These are phyloP conservation scores for Zostera marina DNA, from an alignment of 116 monocot species.

Conservation along the genomic window DNA sequence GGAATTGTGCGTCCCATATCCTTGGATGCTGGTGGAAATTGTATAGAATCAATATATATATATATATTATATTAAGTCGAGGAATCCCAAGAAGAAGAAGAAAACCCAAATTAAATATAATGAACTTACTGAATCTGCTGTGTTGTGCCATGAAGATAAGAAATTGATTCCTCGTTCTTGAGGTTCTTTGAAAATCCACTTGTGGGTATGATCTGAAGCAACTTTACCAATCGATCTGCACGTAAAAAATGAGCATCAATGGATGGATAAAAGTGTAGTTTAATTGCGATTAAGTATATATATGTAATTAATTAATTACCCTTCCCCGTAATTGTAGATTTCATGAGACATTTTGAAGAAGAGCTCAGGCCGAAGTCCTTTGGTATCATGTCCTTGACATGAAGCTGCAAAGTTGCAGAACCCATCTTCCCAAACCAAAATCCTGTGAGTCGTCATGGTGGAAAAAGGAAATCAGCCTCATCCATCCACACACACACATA, in stretches of 20 bases:
- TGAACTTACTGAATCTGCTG: constrained; percentile 39
- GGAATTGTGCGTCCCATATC: constrained; percentile 70
- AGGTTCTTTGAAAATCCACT: constrained; percentile 52
- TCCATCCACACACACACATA: not conserved
- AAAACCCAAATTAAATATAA: too few relatives aligned
- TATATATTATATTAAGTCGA: too few relatives aligned
- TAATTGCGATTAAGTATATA: too few relatives aligned
- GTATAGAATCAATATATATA: too few relatives aligned
- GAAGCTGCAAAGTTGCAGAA: constrained; percentile 90
- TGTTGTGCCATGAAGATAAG: constrained; percentile 40
- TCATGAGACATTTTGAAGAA: constrained; percentile 99
- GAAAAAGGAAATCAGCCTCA: not conserved
- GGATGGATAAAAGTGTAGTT: too few relatives aligned
- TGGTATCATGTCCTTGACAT: constrained; percentile 9
- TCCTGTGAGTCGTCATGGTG: constrained; percentile 25
- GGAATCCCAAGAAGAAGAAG: too few relatives aligned
- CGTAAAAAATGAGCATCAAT: not conserved
- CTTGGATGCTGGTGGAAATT: constrained; percentile 40
- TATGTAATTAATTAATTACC: too few relatives aligned
- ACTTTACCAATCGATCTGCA: constrained; percentile 57
- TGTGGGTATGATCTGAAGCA: constrained; percentile 64
- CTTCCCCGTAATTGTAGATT: constrained; percentile 98
- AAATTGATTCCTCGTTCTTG: constrained; percentile 31
- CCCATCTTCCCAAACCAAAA: constrained; percentile 88
- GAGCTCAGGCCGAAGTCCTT: constrained; percentile 61